Evolutionary conservation across 1,284 basidiomycete genomes (phyloP).

Genomic region (Pseudozyma thailandica): DNA sequence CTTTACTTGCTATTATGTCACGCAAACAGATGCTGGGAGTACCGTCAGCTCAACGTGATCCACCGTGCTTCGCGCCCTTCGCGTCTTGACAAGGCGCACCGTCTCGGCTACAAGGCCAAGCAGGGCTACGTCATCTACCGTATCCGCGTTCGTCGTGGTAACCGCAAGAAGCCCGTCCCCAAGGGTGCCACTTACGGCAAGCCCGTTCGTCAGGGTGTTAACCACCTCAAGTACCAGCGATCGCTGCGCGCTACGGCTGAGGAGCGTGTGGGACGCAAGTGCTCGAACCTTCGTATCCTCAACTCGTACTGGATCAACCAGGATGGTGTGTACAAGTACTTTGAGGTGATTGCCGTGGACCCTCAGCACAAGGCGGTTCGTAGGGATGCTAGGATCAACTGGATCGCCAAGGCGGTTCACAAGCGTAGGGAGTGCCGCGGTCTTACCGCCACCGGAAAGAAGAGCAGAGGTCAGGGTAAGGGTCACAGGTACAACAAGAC

Average conservation of each 20-base stretch:
- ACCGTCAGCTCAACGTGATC: conserved; percentile 89
- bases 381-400: conserved; percentile 96
- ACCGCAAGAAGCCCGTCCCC: conserved; percentile 98
- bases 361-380: conserved; percentile 89
- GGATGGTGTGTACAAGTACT: conserved; percentile 99
- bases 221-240: conserved; percentile 98
- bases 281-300: conserved; percentile 89
- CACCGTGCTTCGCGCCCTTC: conserved; percentile 97
- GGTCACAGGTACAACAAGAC: conserved; percentile 95
- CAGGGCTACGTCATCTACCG: conserved; percentile 99
- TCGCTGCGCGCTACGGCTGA: conserved; percentile 92
- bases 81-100: conserved; percentile 98
- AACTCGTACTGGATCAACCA: conserved; percentile 99
- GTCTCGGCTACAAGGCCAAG: conserved; percentile 99
- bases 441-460: conserved; percentile 94
- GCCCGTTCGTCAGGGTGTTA: conserved; percentile 99
- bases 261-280: conserved; percentile 96
- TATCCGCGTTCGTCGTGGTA: conserved; percentile 95
- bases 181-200: conserved; percentile 99
- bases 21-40: conserved; percentile 87
- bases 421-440: conserved; percentile 98
- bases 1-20: background rate
- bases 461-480: conserved; percentile 77
- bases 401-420: conserved; percentile 98
- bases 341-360: conserved; percentile 98